Base-by-base conservation (phyloP, 2,329 filamentous ascomycete genomes). In the Xylaria sp. region DNA sequence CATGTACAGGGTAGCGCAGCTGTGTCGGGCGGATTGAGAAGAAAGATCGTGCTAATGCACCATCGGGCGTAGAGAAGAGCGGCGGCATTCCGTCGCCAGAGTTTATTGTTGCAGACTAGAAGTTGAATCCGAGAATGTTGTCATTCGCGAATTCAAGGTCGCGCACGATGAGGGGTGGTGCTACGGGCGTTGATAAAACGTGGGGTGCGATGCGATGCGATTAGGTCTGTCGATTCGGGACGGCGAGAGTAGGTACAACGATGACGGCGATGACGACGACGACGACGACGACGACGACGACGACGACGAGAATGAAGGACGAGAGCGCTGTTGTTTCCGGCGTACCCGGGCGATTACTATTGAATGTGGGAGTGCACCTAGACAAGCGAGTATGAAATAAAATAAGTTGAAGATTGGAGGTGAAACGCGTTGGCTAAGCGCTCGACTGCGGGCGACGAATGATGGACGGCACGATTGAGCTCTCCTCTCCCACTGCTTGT, bases 21-120 rank as follows among this genome's bases (percentile, higher is more conserved):
- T 47, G 69, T 33, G 57, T 45, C 36, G 65, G 54, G 25, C 61
- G 60, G 33, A 61, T 29, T 6, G 70, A 53, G 47, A 72, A 61
- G 31, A 69, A 17, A 29, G 66, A 50, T 55, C 59, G 71, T 65
- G 66, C 33, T 25, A 5, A 55, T 33, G 44, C 72, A 49, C 69
- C 42, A 54, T 36, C 57, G 68, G 67, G 69, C 61, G 63, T 33
- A 22, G 44, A 42, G 29, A 50, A 11, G 47, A 70, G 42, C 15
- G 73, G 71, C 44, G 73, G 69, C 73, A 76, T 67, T 53, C 39
- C 45, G 62, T 51, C 10, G 56, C 51, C 33, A 25, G 29, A 11
- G 15, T 22, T n/a, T 49, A 44, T 61, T 45, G 59, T 58, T 56
- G 58, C 29, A 29, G 54, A 11, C 49, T 31, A 33, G 36, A 42